Percentiles rank a stretch among this genome's conserved stretches.
Evolutionary conservation across 1,139 yeast species (phyloP).

Genomic region (Waltiozyma solani): DNA sequence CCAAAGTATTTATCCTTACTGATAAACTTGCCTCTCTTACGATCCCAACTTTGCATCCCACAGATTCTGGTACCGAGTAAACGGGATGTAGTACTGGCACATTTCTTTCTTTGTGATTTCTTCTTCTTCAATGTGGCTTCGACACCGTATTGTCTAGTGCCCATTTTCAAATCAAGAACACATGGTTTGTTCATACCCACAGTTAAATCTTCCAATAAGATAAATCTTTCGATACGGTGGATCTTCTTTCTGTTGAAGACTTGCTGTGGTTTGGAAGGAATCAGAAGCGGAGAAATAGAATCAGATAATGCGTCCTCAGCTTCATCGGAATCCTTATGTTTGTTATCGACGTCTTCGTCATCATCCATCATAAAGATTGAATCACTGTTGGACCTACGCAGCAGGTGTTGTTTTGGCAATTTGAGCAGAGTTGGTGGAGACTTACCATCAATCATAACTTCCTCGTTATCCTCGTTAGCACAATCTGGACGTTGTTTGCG

Average conservation of each 20-base stretch:
- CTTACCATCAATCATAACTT: constrained; percentile 1
- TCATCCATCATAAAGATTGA: constrained; percentile 19
- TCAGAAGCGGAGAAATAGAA: constrained; percentile 10
- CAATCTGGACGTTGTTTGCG: background rate
- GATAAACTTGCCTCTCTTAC: constrained; percentile 35
- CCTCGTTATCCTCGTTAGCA: background rate
- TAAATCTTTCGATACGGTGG: constrained; percentile 65
- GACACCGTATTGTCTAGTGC: constrained; percentile 96
- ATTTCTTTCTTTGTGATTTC: constrained; percentile 72
- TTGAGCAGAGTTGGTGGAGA: background rate
- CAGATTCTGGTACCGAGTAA: constrained; percentile 85
- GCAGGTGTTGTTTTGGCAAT: background rate
- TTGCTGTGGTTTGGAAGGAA: constrained; percentile 7
- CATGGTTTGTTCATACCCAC: constrained; percentile 77
- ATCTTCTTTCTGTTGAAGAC: constrained; percentile 23
- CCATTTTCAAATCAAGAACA: constrained; percentile 94
- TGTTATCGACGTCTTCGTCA: constrained; percentile 6
- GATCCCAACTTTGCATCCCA: constrained; percentile 86
- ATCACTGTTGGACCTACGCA: constrained; percentile 14
- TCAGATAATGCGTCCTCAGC: constrained; percentile 10
- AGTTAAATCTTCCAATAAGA: constrained; percentile 86
- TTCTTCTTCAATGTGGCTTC: constrained; percentile 72
- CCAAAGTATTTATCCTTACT: constrained; percentile 91
- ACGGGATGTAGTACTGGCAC: constrained; percentile 72
- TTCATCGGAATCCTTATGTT: constrained; percentile 3